Base-by-base conservation (phyloP, 768 basidiomycete genomes). In the Podaxis sp. region DNA sequence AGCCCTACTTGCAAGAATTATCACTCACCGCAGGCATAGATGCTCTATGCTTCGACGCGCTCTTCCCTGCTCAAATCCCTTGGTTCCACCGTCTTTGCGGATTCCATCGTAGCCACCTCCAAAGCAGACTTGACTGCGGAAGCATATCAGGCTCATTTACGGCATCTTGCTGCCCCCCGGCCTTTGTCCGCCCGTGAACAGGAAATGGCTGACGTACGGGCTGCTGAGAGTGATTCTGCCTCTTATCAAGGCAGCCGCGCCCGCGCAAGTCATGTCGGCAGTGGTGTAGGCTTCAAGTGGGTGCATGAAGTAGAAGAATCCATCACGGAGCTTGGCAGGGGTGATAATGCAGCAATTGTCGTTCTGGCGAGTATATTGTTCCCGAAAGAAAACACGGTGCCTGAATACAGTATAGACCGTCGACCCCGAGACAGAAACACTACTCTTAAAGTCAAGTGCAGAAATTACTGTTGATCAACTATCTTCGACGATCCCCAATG, bases 1-100 rank as follows among this genome's bases (percentile, higher is more conserved):
- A 23, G 47, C 11, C 9, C 47, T 27, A 48, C 25, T 23, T 23
- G 21, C 36, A 50, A 18, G 6, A 11, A 25, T 18, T 53, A 35
- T 44, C 42, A 50, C 52, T 63, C 35, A 36, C 46, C 36, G 48
- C 57, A 52, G 46, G 55, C 56, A 46, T 65, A 94, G 91, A 95
- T 94, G 92, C 77, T 95, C 36, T 95, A 94, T 72, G 91, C 93
- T 21, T 88, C 93, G 2, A 87, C 88, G 0, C 85, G 91, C 47
- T 77, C 79, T 23, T 79, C 86, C 16, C 79, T 95, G 21, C 78
- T 86, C 28, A 91, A 84, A 70, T 76, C 81, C n/a, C 79, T 95
- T 3, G 91, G 91, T 47, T 87, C 93, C 2, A 77, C 84, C 16
- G 71, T 83, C 35, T 91, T 94, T 72, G 81, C 81, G 2, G 87